Percentiles rank a stretch among this genome's conserved stretches.
Conservation (phyloP, 306 rosid species). For the Prunus salicina region DNA sequence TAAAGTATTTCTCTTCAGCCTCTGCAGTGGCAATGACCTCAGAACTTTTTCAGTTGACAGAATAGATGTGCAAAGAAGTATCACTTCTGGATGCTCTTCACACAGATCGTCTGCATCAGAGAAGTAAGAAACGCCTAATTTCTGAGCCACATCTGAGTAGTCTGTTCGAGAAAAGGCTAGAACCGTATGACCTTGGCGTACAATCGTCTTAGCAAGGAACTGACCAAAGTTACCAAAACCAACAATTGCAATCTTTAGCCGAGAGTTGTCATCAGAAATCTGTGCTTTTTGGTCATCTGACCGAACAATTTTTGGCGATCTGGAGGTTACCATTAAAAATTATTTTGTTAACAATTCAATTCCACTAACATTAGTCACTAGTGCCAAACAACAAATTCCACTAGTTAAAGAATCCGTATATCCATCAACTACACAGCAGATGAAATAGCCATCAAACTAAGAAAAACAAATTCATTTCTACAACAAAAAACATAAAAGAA, state of each 20-base stretch:
- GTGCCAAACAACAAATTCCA: neutral
- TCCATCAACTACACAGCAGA: neutral
- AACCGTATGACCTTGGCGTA: slow-evolving; percentile 66
- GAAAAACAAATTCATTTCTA: neutral
- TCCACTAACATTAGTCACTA: neutral
- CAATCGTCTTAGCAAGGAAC: slow-evolving; percentile 69
- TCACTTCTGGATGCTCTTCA: slow-evolving; percentile 92
- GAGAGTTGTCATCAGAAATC: slow-evolving; percentile 26
- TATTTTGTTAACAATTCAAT: slow-evolving; percentile 1
- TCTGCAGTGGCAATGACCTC: slow-evolving; percentile 66
- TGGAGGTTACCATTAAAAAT: slow-evolving; percentile 24
- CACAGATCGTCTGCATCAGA: slow-evolving; percentile 67
- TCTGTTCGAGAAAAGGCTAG: slow-evolving; percentile 78
- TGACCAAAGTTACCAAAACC: slow-evolving; percentile 97
- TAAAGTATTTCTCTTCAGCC: slow-evolving; percentile 77
- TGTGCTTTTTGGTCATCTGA: slow-evolving; percentile 18
- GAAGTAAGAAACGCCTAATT: slow-evolving; percentile 61
- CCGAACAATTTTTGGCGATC: slow-evolving; percentile 25
- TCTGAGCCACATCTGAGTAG: slow-evolving; percentile 58
- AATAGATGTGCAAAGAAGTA: slow-evolving; percentile 82
- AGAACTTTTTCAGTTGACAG: slow-evolving; percentile 77
- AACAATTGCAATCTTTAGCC: slow-evolving; percentile 68
- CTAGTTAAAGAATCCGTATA: neutral
- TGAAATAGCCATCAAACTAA: neutral
- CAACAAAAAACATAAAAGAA: neutral